Percentiles rank a stretch among this genome's conserved stretches.
phyloP scores from a whole-genome alignment of 495 filamentous ascomycete species.

The Rhypophila decipiens region DNA sequence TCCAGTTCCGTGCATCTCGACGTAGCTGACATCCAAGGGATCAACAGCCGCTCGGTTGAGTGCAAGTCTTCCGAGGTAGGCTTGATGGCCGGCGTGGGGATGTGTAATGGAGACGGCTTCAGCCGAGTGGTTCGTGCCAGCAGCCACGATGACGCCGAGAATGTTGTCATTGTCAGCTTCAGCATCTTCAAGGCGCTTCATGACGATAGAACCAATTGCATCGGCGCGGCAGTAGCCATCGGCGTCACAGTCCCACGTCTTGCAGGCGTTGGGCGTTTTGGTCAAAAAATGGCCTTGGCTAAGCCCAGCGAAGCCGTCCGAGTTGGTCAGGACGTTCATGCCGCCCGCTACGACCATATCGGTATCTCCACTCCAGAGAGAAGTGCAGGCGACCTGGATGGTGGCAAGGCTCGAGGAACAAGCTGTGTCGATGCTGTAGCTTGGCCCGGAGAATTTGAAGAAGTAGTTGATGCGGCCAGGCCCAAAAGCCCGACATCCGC shows the following conservation, averaged over 20 bases:
- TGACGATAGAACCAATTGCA: constrained; percentile 25
- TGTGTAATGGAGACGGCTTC: constrained; percentile 58
- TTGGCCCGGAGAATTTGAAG: constrained; percentile 34
- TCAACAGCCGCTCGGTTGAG: constrained; percentile 51
- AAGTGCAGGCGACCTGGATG: constrained; percentile 47
- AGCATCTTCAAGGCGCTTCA: constrained; percentile 49
- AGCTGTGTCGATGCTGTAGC: constrained; percentile 38
- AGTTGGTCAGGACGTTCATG: constrained; percentile 58
- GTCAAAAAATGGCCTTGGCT: constrained; percentile 33
- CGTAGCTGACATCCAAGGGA: constrained; percentile 55
- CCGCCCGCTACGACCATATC: constrained; percentile 59
- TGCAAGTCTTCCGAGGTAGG: constrained; percentile 52
- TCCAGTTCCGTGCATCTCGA: constrained; percentile 74
- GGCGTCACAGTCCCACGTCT: constrained; percentile 17
- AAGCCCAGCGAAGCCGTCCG: constrained; percentile 63
- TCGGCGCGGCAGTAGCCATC: constrained; percentile 49
- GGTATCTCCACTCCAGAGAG: constrained; percentile 63
- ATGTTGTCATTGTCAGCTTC: constrained; percentile 46
- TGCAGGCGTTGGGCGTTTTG: constrained; percentile 18
- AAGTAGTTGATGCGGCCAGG: constrained; percentile 40
- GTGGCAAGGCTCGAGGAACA: constrained; percentile 36
- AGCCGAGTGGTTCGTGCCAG: constrained; percentile 50
- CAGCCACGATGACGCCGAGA: constrained; percentile 45
- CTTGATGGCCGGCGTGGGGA: constrained; percentile 55
- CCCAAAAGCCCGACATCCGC: constrained; percentile 67